Conservation (phyloP, 805 yeast genomes). For the Barnettozyma salicaria region DNA sequence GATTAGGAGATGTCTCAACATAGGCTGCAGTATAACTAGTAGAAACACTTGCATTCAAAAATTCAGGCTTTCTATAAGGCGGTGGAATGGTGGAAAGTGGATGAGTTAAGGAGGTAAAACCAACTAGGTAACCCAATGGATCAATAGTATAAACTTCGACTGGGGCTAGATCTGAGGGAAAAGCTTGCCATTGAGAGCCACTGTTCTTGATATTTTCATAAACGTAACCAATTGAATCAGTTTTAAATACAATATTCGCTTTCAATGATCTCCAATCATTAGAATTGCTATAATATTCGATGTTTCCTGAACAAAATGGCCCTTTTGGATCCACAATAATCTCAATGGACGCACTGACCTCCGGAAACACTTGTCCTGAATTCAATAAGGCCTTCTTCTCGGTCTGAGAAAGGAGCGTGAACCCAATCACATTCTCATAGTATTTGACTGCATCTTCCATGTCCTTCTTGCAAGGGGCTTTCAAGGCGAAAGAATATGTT, state of each 20-base stretch:
- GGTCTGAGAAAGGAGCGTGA: constrained; percentile 25
- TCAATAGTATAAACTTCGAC: constrained; percentile 71
- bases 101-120: constrained; percentile 62
- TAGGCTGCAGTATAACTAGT: constrained; percentile 18
- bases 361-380: constrained; percentile 27
- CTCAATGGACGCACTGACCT: constrained; percentile 26
- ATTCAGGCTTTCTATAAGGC: constrained; percentile 8
- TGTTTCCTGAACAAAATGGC: too few species aligned
- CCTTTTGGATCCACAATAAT: constrained; percentile 23
- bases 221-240: constrained; percentile 25
- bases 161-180: constrained; percentile 72
- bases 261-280: constrained; percentile 48
- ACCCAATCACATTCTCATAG: constrained; percentile 44
- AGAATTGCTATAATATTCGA: constrained; percentile 25
- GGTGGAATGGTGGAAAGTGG: constrained; percentile 50
- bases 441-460: constrained; percentile 46
- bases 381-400: constrained; percentile 24
- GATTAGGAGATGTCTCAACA: constrained; percentile 1
- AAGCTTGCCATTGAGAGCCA: constrained; percentile 41
- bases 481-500: constrained; percentile 44
- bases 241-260: constrained; percentile 33
- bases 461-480: constrained; percentile 43
- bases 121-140: constrained; percentile 78
- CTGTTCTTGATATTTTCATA: constrained; percentile 26
- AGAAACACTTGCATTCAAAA: constrained; percentile 1